Conservation (phyloP, 1,284 basidiomycete genomes). For the Athelia sp. region DNA sequence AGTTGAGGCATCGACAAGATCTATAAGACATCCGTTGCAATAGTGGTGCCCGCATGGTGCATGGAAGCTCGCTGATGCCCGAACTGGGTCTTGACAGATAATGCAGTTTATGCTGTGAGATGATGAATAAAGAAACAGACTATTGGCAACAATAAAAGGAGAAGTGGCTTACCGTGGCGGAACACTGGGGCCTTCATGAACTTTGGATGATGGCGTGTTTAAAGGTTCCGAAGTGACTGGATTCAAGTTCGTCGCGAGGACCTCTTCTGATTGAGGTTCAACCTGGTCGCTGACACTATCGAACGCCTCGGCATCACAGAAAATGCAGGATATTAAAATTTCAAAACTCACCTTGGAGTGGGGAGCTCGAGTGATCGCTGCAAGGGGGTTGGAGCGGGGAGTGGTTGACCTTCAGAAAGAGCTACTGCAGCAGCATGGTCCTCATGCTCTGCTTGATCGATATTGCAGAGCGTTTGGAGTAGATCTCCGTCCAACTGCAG, state of each 20-base stretch:
- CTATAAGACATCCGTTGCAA: conserved; percentile 30
- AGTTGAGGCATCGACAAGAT: conserved; percentile 30
- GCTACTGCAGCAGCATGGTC: conserved; percentile 32
- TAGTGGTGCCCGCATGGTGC: conserved; percentile 34
- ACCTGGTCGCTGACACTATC: no score
- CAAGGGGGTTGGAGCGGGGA: conserved; percentile 18
- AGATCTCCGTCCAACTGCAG: conserved; percentile 20
- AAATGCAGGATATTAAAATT: neutral
- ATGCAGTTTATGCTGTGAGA: conserved; percentile 18
- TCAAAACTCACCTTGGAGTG: no score
- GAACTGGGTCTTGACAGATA: conserved; percentile 25
- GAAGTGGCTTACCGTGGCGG: neutral
- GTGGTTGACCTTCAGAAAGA: conserved; percentile 19
- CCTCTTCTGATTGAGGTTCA: no score
- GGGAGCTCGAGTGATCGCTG: conserved; percentile 10
- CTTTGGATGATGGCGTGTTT: neutral
- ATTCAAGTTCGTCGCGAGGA: no score
- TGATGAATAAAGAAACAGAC: neutral
- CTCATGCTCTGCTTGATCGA: conserved; percentile 26
- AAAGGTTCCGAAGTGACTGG: neutral
- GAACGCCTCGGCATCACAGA: neutral
- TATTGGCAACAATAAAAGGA: neutral
- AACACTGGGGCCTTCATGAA: neutral
- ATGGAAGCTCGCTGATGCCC: conserved; percentile 12
- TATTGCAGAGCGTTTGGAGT: conserved; percentile 18